Percentiles rank a stretch among this genome's conserved stretches.
These are phyloP conservation scores for Penicillium coffeae DNA, from an alignment of 495 filamentous ascomycete species.

Conservation along the genomic window DNA sequence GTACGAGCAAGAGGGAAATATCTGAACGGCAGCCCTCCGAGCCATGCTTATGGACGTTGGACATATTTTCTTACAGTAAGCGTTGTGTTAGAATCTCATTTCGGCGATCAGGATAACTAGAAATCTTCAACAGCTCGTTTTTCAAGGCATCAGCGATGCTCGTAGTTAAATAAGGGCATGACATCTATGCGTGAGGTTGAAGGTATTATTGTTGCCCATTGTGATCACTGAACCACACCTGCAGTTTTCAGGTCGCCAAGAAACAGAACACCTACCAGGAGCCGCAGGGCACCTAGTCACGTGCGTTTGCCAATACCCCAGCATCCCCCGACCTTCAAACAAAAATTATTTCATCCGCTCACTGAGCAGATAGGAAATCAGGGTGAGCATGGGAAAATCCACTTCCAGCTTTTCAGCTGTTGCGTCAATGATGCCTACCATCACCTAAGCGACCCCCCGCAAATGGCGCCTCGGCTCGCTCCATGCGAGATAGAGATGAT, in stretches of 20 bases:
- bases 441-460: neutral
- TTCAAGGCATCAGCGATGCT: no score
- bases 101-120: no score
- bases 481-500: neutral
- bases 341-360: constrained; percentile 7
- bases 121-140: no score
- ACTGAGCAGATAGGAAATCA: constrained; percentile 8
- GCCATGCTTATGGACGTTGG: no score
- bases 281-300: constrained; percentile 2
- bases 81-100: no score
- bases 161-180: no score
- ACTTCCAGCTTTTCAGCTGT: neutral
- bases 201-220: no score
- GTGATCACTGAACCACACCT: constrained; percentile 5
- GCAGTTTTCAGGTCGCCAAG: constrained; percentile 5
- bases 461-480: constrained; percentile 8
- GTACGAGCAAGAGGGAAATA: no score
- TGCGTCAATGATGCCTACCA: neutral
- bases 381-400: constrained; percentile 9
- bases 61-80: no score
- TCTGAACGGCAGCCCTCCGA: no score
- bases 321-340: neutral
- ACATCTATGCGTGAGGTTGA: no score
- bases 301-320: constrained; percentile 5
- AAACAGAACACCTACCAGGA: constrained; percentile 3